phyloP scores from a whole-genome alignment of 331 rosid species.

The Quercus phellos region DNA sequence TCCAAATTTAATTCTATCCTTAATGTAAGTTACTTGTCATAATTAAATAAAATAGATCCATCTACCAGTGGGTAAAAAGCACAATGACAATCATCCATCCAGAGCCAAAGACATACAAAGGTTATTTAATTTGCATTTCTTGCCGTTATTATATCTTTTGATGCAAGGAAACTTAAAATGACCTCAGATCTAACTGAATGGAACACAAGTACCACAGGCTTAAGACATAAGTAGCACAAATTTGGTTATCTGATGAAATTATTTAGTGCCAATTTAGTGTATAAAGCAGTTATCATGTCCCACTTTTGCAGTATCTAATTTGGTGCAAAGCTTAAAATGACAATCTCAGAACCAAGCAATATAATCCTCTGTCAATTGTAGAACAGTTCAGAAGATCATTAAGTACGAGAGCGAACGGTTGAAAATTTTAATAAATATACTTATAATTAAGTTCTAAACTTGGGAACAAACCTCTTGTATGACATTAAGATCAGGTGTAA shows the following conservation, averaged over 20 bases:
- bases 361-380: not conserved
- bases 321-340: not conserved
- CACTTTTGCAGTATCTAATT: not conserved
- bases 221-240: not conserved
- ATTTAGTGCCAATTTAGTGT: not conserved
- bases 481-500: constrained; percentile 69
- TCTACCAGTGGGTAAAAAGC: not conserved
- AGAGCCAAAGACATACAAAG: not conserved
- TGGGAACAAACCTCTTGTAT: constrained; percentile 61
- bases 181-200: not conserved
- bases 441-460: not conserved
- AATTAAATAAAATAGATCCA: not conserved
- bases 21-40: not conserved
- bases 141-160: not conserved
- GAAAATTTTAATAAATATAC: not conserved
- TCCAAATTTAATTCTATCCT: not conserved
- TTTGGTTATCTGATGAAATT: not conserved
- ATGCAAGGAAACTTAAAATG: not conserved
- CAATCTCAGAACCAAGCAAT: not conserved
- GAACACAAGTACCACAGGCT: not conserved
- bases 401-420: not conserved
- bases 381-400: not conserved
- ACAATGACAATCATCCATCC: not conserved
- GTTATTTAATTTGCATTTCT: not conserved
- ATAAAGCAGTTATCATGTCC: not conserved